Percentiles rank a stretch among this genome's conserved stretches.
phyloP scores from a whole-genome alignment of 2,329 filamentous ascomycete genomes.

The Aureobasidium mangrovei region DNA sequence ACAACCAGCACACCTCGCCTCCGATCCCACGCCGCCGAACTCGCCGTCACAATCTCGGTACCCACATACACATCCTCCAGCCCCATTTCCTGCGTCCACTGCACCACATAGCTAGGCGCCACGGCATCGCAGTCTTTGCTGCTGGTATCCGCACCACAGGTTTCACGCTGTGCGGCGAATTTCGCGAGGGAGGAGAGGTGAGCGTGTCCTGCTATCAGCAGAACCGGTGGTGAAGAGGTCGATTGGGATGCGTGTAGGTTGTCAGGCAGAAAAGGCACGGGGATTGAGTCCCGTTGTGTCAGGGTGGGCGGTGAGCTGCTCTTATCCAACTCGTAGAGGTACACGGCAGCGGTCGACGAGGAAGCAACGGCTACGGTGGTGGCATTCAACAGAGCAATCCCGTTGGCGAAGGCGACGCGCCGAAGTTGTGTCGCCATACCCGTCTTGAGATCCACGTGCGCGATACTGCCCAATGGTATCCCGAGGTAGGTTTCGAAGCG shows the following conservation, averaged over 20 bases:
- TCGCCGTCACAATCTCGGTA: constrained; percentile 29
- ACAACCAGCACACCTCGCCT: constrained; percentile 29
- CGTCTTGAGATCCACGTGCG: constrained; percentile 23
- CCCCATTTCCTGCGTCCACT: constrained; percentile 31
- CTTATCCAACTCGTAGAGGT: constrained; percentile 26
- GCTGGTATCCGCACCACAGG: constrained; percentile 16
- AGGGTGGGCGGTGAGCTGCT: constrained; percentile 8
- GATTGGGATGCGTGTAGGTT: constrained; percentile 32
- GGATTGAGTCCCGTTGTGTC: constrained; percentile 17
- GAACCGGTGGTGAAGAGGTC: constrained; percentile 20
- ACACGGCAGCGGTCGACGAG: constrained; percentile 26
- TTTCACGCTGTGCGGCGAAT: constrained; percentile 19
- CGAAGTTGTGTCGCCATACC: constrained; percentile 20
- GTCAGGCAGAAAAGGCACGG: constrained; percentile 28
- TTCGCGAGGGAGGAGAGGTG: constrained; percentile 26
- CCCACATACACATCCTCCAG: constrained; percentile 31
- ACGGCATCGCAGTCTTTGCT: constrained; percentile 17
- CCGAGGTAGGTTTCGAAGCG: constrained; percentile 33
- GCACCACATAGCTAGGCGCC: constrained; percentile 30
- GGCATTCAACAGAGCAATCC: constrained; percentile 30
- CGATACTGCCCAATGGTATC: constrained; percentile 30
- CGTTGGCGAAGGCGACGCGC: constrained; percentile 34
- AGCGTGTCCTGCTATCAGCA: constrained; percentile 36
- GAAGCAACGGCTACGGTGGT: constrained; percentile 33
- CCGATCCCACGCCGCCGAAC: constrained; percentile 32